These are phyloP conservation scores for Aureobasidium melanogenum DNA, from an alignment of 2,329 filamentous ascomycete species.

Conservation along the genomic window DNA sequence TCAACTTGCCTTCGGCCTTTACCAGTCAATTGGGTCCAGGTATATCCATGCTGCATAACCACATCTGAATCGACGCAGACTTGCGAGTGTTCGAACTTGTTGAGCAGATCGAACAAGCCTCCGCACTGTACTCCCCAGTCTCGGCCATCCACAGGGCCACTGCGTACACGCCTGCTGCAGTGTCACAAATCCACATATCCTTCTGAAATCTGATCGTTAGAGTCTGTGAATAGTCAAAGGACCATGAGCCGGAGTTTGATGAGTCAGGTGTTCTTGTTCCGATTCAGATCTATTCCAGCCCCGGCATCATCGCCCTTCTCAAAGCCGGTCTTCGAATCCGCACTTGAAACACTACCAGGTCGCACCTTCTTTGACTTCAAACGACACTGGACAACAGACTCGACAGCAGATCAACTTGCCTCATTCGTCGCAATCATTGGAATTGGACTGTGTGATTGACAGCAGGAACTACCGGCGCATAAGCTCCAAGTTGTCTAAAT, in stretches of 20 bases:
- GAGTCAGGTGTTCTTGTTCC: conserved; percentile 1
- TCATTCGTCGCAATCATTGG: neutral
- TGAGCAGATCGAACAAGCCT: neutral
- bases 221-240: neutral
- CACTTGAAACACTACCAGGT: neutral
- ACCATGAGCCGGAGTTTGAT: neutral
- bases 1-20: neutral
- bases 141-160: conserved; percentile 1
- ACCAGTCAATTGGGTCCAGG: neutral
- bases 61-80: neutral
- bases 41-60: too few species aligned
- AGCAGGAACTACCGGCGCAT: neutral
- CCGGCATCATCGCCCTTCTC: neutral
- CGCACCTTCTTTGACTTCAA: neutral
- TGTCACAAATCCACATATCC: neutral
- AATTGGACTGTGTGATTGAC: neutral
- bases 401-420: neutral
- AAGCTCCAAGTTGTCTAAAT: neutral
- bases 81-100: neutral
- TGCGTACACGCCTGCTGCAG: conserved; percentile 1
- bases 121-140: neutral
- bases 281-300: conserved; percentile 3
- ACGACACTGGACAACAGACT: neutral
- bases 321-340: neutral
- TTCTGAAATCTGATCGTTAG: neutral